These are phyloP conservation scores for Limonium bicolor DNA, from an alignment of 148 eudicot species.

Conservation along the genomic window DNA sequence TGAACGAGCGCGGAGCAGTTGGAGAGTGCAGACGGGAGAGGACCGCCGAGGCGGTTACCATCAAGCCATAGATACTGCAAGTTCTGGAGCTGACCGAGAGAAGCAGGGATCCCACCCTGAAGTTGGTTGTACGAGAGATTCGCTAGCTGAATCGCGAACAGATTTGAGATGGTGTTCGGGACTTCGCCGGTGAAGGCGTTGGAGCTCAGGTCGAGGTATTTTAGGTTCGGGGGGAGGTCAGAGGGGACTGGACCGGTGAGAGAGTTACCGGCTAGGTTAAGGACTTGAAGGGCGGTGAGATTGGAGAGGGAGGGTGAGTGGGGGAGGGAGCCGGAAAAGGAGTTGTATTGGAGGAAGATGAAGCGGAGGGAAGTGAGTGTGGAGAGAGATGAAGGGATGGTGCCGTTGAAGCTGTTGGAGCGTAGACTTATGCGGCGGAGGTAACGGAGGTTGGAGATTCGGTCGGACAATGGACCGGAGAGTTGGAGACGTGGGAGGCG, in stretches of 20 bases:
- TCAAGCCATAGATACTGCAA: constrained; percentile 39
- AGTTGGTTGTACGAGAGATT: constrained; percentile 41
- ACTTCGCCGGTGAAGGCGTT: constrained; percentile 21
- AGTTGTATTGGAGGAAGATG: constrained; percentile 28
- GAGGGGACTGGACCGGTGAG: constrained; percentile 15
- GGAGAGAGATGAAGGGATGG: constrained; percentile 29
- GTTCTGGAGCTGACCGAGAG: constrained; percentile 22
- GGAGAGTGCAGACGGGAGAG: constrained; percentile 43
- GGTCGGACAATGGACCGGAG: constrained; percentile 19
- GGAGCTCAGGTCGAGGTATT: constrained; percentile 26
- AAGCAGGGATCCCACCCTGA: constrained; percentile 40
- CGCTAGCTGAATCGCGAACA: constrained; percentile 15
- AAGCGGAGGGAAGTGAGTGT: constrained; percentile 14
- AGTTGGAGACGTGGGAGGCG: constrained; percentile 32
- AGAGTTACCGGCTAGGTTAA: constrained; percentile 21
- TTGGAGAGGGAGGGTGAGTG: constrained; percentile 16
- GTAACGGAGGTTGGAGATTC: constrained; percentile 14
- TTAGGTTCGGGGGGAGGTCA: constrained; percentile 11
- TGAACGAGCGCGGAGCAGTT: constrained; percentile 44
- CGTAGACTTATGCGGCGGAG: constrained; percentile 43
- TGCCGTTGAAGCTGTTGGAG: constrained; percentile 33
- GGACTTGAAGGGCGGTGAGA: constrained; percentile 19
- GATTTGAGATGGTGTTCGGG: constrained; percentile 14
- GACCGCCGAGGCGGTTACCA: constrained; percentile 28
- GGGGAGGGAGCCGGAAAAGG: constrained; percentile 21